Evolutionary conservation across 1,284 basidiomycete species (phyloP), one percentile per base, ranked within the genome.

Genomic region (Malassezia obtusa): DNA sequence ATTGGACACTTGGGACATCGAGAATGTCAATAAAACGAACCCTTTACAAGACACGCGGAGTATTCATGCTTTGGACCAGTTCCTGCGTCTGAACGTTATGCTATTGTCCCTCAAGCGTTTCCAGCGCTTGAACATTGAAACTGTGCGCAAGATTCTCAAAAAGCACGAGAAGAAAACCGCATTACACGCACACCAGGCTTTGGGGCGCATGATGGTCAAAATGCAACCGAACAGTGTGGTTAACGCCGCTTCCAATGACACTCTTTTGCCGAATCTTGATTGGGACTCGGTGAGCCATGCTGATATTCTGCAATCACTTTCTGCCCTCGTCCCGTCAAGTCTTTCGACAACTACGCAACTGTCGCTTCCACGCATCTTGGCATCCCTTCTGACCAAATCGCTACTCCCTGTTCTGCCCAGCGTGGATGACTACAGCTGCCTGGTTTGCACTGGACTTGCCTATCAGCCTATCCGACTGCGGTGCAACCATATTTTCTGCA

Each of bases 401-500:
- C 78, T 95, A 1, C 78, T 95, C 1, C 89, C 90, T 1, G 77
- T 91, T 52, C 80, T 91, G 17, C 88, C 88, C 0, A 81, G 82
- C 52, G 77, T 94, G 14, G 89, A 94, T 65, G 80, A 81, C 65
- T 80, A 80, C 64, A 76, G 78, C 39, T 81, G 80, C 43, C 57
- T 68, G 9, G 76, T 77, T 54, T 77, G 76, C 59, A 73, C 72
- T 5, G 74, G 75, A 26, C 66, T 77, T 10, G 76, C 76, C 9
- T 77, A 65, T 64, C 56, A 70, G 19, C 65, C 72, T 9, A 87
- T 96, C 50, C 79, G 89, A 4, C 79, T 96, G 3, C 75, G 76
- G 24, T 96, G 91, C 63, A 80, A 84, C 0, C 91, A 95, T 74
- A 76, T 92, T n/a, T 94, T 94, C 75, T 95, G 90, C 64, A 87